Base-by-base conservation (phyloP, 805 yeast species). In the Helenozyma baotianmanensis region DNA sequence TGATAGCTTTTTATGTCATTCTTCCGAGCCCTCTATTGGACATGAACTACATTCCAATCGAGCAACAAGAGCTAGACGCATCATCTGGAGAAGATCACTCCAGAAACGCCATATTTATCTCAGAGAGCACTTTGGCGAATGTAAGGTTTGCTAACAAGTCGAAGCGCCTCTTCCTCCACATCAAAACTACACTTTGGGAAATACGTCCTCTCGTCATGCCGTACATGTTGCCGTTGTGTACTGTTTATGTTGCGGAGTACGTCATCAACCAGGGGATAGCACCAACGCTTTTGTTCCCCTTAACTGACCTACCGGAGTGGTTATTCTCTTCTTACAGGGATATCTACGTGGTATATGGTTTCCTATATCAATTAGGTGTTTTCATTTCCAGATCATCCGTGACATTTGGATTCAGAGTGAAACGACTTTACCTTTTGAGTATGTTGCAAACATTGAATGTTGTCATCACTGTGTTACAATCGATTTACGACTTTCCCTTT, bases 321-420 rank as follows among this genome's bases (percentile, higher is more conserved):
- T 43, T 65, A 5, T 84, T 88, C 49, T 50, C 60, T 2, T 61
- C 73, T 13, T 86, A 74, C 54, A 70, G 97, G 42, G 97, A 90
- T 48, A 82, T 85, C 3, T 90, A 90, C 54, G 97, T 90, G 10
- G 78, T 87, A 1, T 90, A 90, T 52, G 94, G 96, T 6, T 81
- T 95, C 3, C 56, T 89, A 4, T 90, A 90, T 49, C 97, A 90
- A 55, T 53, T 87, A 3, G 98, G 98, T 7, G 98, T 90, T 0
- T 88, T 90, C 50, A 72, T 90, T 1, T 87, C 97, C 3, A 67
- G 97, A 36, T 85, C 97, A 0, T 85, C 96, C 1, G 80, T 85
- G 0, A 66, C 78, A 3, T 64, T 80, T 36, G 69, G 69, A 3
- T 47, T 84, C 16, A 64, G 94, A 29, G 56, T 89, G 23, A 66